Percentiles rank a stretch among this genome's conserved stretches.
Conservation (phyloP, 2,329 filamentous ascomycete genomes). For the Xylaria sp. region DNA sequence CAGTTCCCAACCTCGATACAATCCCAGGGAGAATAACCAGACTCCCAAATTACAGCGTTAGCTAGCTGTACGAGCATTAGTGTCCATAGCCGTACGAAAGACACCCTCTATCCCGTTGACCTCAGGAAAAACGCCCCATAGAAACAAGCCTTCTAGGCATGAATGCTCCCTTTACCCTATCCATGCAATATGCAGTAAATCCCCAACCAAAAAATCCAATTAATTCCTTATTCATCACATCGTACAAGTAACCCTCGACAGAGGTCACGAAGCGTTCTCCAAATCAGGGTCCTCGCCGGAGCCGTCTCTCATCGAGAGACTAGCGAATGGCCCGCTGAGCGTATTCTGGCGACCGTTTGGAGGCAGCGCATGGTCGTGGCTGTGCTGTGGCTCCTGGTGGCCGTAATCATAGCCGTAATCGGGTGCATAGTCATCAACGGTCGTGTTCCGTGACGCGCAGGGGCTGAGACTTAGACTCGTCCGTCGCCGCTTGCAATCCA, state of each 20-base stretch:
- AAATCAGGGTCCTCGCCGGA: constrained; percentile 34
- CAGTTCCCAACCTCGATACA: constrained; percentile 1
- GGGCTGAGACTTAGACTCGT: constrained; percentile 47
- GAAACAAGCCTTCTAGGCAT: constrained; percentile 22
- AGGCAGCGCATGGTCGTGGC: constrained; percentile 29
- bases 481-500: constrained; percentile 1
- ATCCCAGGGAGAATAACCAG: not conserved
- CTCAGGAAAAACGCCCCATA: constrained; percentile 16
- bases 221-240: constrained; percentile 26
- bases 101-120: constrained; percentile 7
- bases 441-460: constrained; percentile 44
- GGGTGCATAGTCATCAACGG: constrained; percentile 38
- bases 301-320: constrained; percentile 36
- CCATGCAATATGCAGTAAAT: constrained; percentile 18
- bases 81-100: constrained; percentile 1
- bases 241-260: constrained; percentile 17
- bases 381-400: constrained; percentile 9
- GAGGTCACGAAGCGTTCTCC: constrained; percentile 12
- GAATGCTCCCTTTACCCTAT: constrained; percentile 4
- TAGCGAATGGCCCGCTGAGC: constrained; percentile 34
- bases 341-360: constrained; percentile 2
- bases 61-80: not conserved
- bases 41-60: constrained; percentile 1
- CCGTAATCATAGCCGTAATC: constrained; percentile 26
- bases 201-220: constrained; percentile 8